Conservation (phyloP, 148 eudicot genomes). For the Rhododendron vialii region DNA sequence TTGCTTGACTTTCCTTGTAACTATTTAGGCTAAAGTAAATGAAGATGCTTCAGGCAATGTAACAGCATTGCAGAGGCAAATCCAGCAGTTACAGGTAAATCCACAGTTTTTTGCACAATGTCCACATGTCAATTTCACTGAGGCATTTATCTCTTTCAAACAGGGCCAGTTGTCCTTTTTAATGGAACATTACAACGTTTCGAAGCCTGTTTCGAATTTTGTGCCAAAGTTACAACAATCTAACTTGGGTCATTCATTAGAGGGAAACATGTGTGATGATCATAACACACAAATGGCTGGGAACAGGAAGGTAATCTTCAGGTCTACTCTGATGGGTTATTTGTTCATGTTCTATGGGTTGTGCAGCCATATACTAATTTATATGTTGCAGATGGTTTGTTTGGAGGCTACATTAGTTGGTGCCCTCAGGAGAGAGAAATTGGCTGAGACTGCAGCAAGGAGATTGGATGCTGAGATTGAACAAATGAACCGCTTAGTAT, state of each 20-base stretch:
- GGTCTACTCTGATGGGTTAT: background rate
- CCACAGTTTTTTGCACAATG: background rate
- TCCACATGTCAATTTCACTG: background rate
- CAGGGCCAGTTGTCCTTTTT: slow-evolving; percentile 59
- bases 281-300: slow-evolving; percentile 8
- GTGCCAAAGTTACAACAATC: slow-evolving; percentile 18
- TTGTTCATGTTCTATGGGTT: background rate
- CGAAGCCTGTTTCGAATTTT: slow-evolving; percentile 14
- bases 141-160: slow-evolving; percentile 6
- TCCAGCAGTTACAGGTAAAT: slow-evolving; percentile 51
- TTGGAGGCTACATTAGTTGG: slow-evolving; percentile 35
- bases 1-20: background rate
- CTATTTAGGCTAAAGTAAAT: slow-evolving; percentile 59
- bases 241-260: slow-evolving; percentile 16
- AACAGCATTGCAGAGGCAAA: slow-evolving; percentile 54
- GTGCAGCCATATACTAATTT: background rate
- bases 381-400: slow-evolving; percentile 25
- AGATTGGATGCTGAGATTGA: slow-evolving; percentile 41
- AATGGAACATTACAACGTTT: slow-evolving; percentile 30
- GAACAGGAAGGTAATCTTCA: slow-evolving; percentile 30
- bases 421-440: slow-evolving; percentile 45
- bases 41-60: slow-evolving; percentile 69
- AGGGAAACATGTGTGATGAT: slow-evolving; percentile 16
- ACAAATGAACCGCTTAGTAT: slow-evolving; percentile 36
- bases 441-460: slow-evolving; percentile 36